Evolutionary conservation across 768 basidiomycete genomes (phyloP).

Genomic region (Royoungia palumana): DNA sequence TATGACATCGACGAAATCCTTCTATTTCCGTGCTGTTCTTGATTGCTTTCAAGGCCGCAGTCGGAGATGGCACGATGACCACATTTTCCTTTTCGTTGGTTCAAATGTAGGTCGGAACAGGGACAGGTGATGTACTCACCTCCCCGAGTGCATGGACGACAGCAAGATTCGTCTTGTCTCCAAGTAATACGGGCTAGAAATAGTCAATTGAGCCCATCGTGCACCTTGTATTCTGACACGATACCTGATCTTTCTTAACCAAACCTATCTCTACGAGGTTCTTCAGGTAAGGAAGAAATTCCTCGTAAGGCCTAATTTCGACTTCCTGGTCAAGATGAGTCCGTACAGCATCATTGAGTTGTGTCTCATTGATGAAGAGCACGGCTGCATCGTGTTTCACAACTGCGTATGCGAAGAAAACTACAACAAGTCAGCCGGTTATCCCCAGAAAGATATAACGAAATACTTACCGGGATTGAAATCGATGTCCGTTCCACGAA

Average conservation of each 20-base stretch:
- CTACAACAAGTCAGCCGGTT: constrained; percentile 33
- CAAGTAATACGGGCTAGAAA: constrained; percentile 68
- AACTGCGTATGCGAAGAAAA: constrained; percentile 91
- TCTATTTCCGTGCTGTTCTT: constrained; percentile 81
- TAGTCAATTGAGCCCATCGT: not conserved
- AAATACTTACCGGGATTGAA: constrained; percentile 64
- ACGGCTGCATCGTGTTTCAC: constrained; percentile 55
- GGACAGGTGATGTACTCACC: constrained; percentile 33
- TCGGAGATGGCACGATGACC: constrained; percentile 61
- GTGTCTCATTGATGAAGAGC: constrained; percentile 64
- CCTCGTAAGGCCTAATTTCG: constrained; percentile 65
- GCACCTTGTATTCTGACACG: constrained; percentile 3
- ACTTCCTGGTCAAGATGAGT: constrained; percentile 56
- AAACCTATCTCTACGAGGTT: constrained; percentile 39
- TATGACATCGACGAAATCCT: constrained; percentile 86
- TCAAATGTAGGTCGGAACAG: not conserved
- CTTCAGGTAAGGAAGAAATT: constrained; percentile 63
- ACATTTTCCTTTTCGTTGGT: constrained; percentile 49
- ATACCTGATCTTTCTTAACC: constrained; percentile 33
- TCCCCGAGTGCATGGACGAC: constrained; percentile 77
- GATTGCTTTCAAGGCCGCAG: constrained; percentile 76
- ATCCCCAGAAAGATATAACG: not conserved
- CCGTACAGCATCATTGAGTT: constrained; percentile 41
- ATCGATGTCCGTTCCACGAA: constrained; percentile 88
- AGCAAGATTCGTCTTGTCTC: constrained; percentile 76